Percentiles rank a stretch among this genome's conserved stretches.
Evolutionary conservation across 1,284 basidiomycete species (phyloP).

Genomic region (Naganishia sp.): DNA sequence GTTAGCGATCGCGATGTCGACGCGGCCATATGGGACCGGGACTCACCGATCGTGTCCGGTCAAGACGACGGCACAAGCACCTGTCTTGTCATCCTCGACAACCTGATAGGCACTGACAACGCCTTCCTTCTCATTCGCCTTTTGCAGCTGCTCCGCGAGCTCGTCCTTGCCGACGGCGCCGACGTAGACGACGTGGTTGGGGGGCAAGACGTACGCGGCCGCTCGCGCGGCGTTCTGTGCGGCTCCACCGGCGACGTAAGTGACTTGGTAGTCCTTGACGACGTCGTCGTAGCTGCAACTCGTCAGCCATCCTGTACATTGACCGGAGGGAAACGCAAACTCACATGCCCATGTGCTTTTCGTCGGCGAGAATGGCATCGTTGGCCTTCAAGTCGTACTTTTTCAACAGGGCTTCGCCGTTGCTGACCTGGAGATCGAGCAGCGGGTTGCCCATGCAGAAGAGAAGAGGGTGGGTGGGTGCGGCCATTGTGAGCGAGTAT

Average conservation of each 20-base stretch:
- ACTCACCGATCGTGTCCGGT: slow-evolving; percentile 84
- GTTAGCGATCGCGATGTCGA: background rate
- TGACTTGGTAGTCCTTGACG: slow-evolving; percentile 72
- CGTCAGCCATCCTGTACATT: background rate
- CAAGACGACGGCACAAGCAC: slow-evolving; percentile 94
- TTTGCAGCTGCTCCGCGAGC: slow-evolving; percentile 82
- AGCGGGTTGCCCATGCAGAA: slow-evolving; percentile 87
- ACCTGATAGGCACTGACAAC: slow-evolving; percentile 88
- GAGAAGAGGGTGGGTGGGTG: slow-evolving; percentile 51
- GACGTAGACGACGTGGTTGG: slow-evolving; percentile 89
- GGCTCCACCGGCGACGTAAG: slow-evolving; percentile 95
- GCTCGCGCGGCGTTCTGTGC: slow-evolving; percentile 95
- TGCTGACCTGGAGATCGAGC: slow-evolving; percentile 82
- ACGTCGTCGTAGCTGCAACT: slow-evolving; percentile 81
- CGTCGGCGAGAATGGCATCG: slow-evolving; percentile 93
- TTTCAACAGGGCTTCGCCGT: slow-evolving; percentile 78
- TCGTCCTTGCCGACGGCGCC: slow-evolving; percentile 93
- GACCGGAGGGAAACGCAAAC: slow-evolving; percentile 35
- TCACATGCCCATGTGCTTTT: slow-evolving; percentile 81
- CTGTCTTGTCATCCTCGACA: slow-evolving; percentile 81
- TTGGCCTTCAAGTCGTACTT: slow-evolving; percentile 94
- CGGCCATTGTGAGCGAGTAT: slow-evolving; percentile 29
- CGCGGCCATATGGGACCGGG: background rate
- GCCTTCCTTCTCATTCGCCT: slow-evolving; percentile 92
- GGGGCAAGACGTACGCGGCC: slow-evolving; percentile 87